Evolutionary conservation across 202 grass and related monocot genomes (phyloP).

Genomic region (Hordeum pubiflorum): DNA sequence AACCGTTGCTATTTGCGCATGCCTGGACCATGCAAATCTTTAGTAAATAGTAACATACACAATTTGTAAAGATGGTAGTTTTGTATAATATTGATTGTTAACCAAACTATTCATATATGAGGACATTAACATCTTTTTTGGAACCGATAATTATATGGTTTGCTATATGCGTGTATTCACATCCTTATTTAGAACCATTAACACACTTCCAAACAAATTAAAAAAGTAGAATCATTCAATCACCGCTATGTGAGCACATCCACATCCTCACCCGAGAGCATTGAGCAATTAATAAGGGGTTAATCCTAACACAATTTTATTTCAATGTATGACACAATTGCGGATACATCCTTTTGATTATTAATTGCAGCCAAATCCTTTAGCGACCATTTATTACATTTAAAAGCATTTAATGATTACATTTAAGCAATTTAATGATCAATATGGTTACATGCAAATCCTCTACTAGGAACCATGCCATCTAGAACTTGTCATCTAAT

Average conservation of each 20-base stretch:
- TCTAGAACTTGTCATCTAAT: neutral
- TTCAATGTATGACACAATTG: neutral
- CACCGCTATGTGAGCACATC: neutral
- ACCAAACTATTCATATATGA: neutral
- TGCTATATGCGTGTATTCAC: neutral
- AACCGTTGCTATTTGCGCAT: neutral
- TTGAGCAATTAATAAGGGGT: neutral
- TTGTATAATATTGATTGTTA: neutral
- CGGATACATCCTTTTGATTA: neutral
- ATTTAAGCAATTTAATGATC: neutral
- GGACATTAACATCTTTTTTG: neutral
- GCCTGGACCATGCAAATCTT: neutral
- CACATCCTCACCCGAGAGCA: neutral
- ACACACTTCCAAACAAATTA: neutral
- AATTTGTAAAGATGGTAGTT: neutral
- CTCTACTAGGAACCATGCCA: neutral
- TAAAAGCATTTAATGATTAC: neutral
- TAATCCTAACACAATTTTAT: neutral
- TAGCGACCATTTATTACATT: neutral
- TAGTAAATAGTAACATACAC: neutral
- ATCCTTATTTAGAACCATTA: neutral
- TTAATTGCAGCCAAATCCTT: neutral
- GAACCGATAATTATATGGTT: neutral
- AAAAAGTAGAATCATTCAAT: neutral
- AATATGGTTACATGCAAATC: neutral